A percentile compares a stretch with the other conserved stretches of the same genome.
Evolutionary conservation across 257 asterid species (phyloP).

Genomic region (Primulina eburnea): DNA sequence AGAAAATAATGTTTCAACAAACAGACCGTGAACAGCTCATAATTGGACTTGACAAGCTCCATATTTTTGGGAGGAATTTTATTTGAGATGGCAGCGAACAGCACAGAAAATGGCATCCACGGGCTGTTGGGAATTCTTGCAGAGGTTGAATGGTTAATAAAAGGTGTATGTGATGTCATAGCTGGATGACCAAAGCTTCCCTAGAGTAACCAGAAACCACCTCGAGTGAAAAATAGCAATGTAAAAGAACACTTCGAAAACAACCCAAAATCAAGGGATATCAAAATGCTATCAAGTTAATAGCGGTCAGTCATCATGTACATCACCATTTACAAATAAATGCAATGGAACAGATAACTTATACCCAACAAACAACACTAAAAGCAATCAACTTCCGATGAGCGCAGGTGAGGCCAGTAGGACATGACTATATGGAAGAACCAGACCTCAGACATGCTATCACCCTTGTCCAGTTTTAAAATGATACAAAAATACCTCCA

Average conservation of each 20-base stretch:
- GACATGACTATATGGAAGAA: not conserved
- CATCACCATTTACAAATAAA: not conserved
- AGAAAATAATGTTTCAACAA: slow-evolving; percentile 9
- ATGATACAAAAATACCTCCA: not conserved
- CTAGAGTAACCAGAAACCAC: slow-evolving; percentile 27
- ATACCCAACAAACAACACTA: not conserved
- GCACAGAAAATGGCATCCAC: slow-evolving; percentile 77
- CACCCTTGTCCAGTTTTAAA: not conserved
- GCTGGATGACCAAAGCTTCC: slow-evolving; percentile 30
- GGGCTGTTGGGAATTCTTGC: slow-evolving; percentile 68
- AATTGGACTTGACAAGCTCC: slow-evolving; percentile 49
- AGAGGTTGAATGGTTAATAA: slow-evolving; percentile 11
- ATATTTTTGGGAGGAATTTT: slow-evolving; percentile 52
- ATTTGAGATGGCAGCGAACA: slow-evolving; percentile 64
- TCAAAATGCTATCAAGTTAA: not conserved
- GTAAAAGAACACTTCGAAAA: slow-evolving; percentile 3
- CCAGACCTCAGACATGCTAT: not conserved
- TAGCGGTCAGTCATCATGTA: not conserved
- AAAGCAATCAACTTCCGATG: not conserved
- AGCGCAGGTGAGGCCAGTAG: not conserved
- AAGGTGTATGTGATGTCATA: slow-evolving; percentile 27
- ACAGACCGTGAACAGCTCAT: slow-evolving; percentile 60
- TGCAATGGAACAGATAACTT: not conserved
- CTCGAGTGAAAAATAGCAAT: not conserved
- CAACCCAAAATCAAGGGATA: not conserved